Conservation (phyloP, 2,329 filamentous ascomycete genomes). For the Bretziella fagacearum region DNA sequence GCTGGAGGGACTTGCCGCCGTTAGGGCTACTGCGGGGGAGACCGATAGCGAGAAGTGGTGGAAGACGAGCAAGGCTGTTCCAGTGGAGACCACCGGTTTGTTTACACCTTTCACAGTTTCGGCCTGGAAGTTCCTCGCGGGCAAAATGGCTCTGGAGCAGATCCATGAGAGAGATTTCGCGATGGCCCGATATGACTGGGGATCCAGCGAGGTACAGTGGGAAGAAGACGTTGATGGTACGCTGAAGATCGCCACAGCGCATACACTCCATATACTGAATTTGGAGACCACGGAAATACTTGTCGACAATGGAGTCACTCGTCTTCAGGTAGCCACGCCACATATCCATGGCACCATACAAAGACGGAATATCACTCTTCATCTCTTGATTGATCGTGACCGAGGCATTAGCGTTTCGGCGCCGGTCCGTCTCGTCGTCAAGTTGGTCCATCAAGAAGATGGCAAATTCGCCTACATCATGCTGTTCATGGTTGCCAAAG, state of each 20-base stretch:
- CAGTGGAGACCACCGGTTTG: constrained; percentile 50
- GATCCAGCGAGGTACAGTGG: constrained; percentile 20
- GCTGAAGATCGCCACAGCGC: constrained; percentile 30
- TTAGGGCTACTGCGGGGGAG: constrained; percentile 41
- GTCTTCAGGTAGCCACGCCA: constrained; percentile 55
- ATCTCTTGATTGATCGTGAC: constrained; percentile 14
- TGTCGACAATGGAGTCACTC: constrained; percentile 60
- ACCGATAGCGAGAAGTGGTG: constrained; percentile 60
- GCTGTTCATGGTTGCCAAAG: constrained; percentile 62
- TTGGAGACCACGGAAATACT: constrained; percentile 61
- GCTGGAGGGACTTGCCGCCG: constrained; percentile 46
- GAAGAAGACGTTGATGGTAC: constrained; percentile 38
- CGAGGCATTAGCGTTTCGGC: constrained; percentile 25
- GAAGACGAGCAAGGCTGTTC: constrained; percentile 59
- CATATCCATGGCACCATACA: constrained; percentile 46
- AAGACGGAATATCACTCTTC: constrained; percentile 6
- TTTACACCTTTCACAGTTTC: constrained; percentile 61
- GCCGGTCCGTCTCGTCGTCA: constrained; percentile 66
- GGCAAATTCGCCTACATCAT: constrained; percentile 84
- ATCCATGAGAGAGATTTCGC: not conserved
- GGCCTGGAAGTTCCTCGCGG: constrained; percentile 49
- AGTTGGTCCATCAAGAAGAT: constrained; percentile 66
- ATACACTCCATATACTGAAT: constrained; percentile 48
- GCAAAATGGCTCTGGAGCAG: constrained; percentile 17
- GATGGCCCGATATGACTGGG: not conserved